Base-by-base conservation (phyloP, 768 basidiomycete genomes). In the Leccinum barrowsii region DNA sequence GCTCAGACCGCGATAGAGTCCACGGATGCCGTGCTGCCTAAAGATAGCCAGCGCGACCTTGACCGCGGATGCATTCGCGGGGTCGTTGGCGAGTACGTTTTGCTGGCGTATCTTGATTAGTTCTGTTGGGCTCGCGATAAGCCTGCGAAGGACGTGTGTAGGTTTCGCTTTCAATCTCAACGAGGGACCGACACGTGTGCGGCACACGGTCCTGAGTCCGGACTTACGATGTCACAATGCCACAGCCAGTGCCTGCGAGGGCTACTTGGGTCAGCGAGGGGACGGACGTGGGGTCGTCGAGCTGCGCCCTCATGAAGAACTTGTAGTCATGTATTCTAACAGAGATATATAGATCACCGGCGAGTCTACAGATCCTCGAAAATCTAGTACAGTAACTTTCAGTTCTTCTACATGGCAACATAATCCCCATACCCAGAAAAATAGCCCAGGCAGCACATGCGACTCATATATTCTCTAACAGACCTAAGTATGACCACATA, bases 21-120 rank as follows among this genome's bases (percentile, higher is more conserved):
- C 91, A 50, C 75, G 69, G 13, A 90, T 19, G 1, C 91, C 91
- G 21, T 80, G 74, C 51, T 75, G 73, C 48, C 73, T 75, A 50
- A 85, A 75, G 26, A 94, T 85, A 54, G 78, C 70, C 46, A 76
- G 69, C 3, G 84, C 79, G n/a, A 94, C 79, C 21, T 76, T 73
- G 10, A 76, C 66, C 0, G 84, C 80, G 21, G 82, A 82, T 7
- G 80, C 75, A 53, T 74, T 71, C 50, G 75, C 66, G 11, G 67
- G 52, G 48, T 51, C 58, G 52, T 61, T 62, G 50, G 53, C 55
- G 50, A 84, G 70, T 55, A 81, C 72, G 30, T 82, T 80, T 63
- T 92, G 90, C 63, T 90, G 89, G 34, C 87, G 82, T 69, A 94
- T 92, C 78, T 96, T 96, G 75, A 96, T 79, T 1, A 94, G 80